phyloP scores from a whole-genome alignment of 257 asterid species.

The Jasminum sambac region DNA sequence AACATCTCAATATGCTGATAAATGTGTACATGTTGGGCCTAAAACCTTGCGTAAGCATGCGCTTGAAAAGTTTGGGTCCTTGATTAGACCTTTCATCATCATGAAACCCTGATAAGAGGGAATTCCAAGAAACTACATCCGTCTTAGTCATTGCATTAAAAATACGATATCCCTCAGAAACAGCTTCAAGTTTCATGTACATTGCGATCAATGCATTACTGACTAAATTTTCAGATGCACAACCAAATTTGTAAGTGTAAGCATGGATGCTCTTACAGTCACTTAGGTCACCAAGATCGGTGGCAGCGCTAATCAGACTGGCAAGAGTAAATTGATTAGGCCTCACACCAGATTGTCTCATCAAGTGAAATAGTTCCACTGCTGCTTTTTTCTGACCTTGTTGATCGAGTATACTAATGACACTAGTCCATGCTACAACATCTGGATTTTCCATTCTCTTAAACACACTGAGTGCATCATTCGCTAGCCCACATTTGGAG shows the following conservation, averaged over 20 bases:
- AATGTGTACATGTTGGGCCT: slow-evolving; percentile 70
- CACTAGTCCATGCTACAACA: slow-evolving; percentile 76
- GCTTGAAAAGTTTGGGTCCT: slow-evolving; percentile 50
- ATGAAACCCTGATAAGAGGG: slow-evolving; percentile 70
- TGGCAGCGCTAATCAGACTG: slow-evolving; percentile 59
- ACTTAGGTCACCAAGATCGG: slow-evolving; percentile 50
- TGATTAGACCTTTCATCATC: slow-evolving; percentile 50
- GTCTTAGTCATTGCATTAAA: slow-evolving; percentile 46
- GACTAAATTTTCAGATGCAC: slow-evolving; percentile 51
- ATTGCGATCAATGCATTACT: slow-evolving; percentile 75
- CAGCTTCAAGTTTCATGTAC: slow-evolving; percentile 69
- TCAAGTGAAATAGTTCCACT: slow-evolving; percentile 50
- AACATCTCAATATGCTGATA: slow-evolving; percentile 63
- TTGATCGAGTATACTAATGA: slow-evolving; percentile 68
- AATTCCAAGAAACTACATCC: slow-evolving; percentile 80
- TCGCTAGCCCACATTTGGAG: slow-evolving; percentile 58
- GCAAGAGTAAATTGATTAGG: slow-evolving; percentile 83
- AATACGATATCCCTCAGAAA: slow-evolving; percentile 50
- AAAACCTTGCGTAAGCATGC: slow-evolving; percentile 62
- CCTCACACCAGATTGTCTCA: slow-evolving; percentile 56
- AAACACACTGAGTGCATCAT: slow-evolving; percentile 66
- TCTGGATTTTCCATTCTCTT: slow-evolving; percentile 58
- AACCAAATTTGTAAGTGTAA: slow-evolving; percentile 60
- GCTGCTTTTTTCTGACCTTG: slow-evolving; percentile 76
- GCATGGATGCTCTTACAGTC: slow-evolving; percentile 78